A percentile compares a stretch with the other conserved stretches of the same genome.
These are phyloP conservation scores for Apiospora saccharicola DNA, from an alignment of 2,329 filamentous ascomycete genomes.

Conservation along the genomic window DNA sequence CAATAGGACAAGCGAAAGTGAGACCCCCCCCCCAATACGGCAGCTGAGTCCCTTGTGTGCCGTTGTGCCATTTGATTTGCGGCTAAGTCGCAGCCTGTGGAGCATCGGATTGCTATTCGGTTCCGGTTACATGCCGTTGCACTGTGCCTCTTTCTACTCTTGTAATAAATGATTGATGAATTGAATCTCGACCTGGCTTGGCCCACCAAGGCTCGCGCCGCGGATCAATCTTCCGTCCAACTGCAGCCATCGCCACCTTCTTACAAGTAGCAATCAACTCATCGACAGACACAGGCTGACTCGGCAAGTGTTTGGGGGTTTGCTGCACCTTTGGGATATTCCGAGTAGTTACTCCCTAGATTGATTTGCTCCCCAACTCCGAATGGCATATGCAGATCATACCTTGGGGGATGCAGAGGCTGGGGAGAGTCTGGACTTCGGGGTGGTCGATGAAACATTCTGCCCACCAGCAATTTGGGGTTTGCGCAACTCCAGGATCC, in stretches of 20 bases:
- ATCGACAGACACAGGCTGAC: neutral
- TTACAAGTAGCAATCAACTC: neutral
- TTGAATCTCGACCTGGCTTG: neutral
- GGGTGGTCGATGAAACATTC: slow-evolving; percentile 14
- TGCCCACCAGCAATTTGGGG: slow-evolving; percentile 11
- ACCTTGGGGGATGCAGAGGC: neutral
- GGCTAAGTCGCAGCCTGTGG: neutral
- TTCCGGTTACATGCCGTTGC: slow-evolving; percentile 8
- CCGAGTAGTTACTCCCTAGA: neutral
- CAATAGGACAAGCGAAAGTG: neutral
- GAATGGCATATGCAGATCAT: neutral
- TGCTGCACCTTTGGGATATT: neutral
- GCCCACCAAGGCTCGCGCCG: neutral
- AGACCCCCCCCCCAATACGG: neutral
- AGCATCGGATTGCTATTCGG: slow-evolving; percentile 1
- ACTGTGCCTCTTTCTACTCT: neutral
- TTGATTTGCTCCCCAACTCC: neutral
- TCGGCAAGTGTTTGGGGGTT: slow-evolving; percentile 9
- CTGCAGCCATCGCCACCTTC: neutral
- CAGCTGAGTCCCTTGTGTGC: slow-evolving; percentile 2
- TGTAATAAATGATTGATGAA: neutral
- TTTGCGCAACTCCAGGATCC: slow-evolving; percentile 13
- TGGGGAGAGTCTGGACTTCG: neutral
- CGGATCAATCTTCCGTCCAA: slow-evolving; percentile 7
- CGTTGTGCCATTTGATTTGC: neutral